These are phyloP conservation scores for Mycena filopes DNA, from an alignment of 768 basidiomycete species.

Conservation along the genomic window DNA sequence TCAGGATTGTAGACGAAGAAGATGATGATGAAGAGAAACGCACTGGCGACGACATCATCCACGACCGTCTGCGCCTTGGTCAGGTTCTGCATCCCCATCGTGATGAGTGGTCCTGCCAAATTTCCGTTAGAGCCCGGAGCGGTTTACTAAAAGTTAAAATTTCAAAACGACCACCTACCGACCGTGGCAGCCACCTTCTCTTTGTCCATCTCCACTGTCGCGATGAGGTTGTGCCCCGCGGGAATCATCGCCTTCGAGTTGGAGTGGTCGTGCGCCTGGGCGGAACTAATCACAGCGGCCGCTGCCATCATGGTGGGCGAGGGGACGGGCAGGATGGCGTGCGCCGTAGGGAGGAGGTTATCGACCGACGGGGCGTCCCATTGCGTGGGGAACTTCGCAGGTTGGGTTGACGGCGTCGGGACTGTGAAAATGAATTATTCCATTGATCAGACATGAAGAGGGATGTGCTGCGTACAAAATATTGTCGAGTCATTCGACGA, in stretches of 20 bases:
- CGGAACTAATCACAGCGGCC: conserved; percentile 6
- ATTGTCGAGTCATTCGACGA: conserved; percentile 3
- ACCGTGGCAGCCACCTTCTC: conserved; percentile 29
- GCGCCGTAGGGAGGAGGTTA: neutral
- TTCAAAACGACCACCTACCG: conserved; percentile 11
- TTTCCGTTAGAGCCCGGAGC: neutral
- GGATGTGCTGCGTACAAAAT: neutral
- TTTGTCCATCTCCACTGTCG: conserved; percentile 19
- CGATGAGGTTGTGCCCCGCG: neutral
- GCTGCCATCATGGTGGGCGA: conserved; percentile 18
- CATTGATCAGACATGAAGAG: no score
- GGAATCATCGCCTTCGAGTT: neutral
- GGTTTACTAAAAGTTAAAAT: no score
- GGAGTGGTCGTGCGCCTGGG: neutral
- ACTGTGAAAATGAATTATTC: no score
- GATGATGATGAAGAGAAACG: neutral
- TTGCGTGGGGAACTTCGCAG: neutral
- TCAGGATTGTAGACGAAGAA: conserved; percentile 12
- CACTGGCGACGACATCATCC: conserved; percentile 22
- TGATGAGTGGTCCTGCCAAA: conserved; percentile 29
- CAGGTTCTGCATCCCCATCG: conserved; percentile 28
- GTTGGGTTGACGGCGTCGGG: neutral
- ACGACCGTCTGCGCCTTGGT: conserved; percentile 32
- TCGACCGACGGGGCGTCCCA: conserved; percentile 5
- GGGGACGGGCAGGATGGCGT: conserved; percentile 21